Evolutionary conservation across 495 filamentous ascomycete genomes (phyloP), one percentile per base, ranked within the genome.

Genomic region (Bombardia bombarda): DNA sequence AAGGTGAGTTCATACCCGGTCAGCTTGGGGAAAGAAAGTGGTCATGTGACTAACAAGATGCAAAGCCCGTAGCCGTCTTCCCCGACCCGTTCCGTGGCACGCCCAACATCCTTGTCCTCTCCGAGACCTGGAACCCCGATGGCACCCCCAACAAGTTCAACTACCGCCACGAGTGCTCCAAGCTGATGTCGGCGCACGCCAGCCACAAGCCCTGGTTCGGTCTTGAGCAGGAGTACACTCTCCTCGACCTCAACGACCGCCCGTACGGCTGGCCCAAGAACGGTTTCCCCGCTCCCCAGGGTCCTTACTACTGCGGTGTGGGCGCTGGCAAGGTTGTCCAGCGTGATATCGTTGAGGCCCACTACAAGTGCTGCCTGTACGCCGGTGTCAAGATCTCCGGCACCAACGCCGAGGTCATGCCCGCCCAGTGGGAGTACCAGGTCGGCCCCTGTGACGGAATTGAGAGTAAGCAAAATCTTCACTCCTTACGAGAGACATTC

Each of bases 401-500:
- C 68, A 95, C 90, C 73, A 98, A 98, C 71, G 92, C 92, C 38
- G 92, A 98, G 80, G 92, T 98, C 61, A 61, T 56, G 51, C 88
- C 92, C 43, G 89, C 85, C 47, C 92, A 98, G 67, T 98, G 92
- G 92, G 92, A 98, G 72, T 97, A 89, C 84, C 92, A 98, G 68
- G 85, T 98, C 58, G 92, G 93, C 49, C 93, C 93, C 50, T 95
- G 90, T 72, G 60, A 72, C 31, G 92, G 92, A 37, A 97, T 98
- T 61, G 79, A 87, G 62, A 65, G 48, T 51, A 38, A 34, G 43
- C 45, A 16, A n/a, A n/a, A 13, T 21, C 16, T 20, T 3, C 20
- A 1, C 16, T 17, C 35, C 35, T 22, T 14, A 9, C 14, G n/a
- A 34, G 3, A 13, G 13, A 34, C 3, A 14, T 14, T 34, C 17